Evolutionary conservation across 2,329 filamentous ascomycete genomes (phyloP), one percentile per base, ranked within the genome.

Genomic region (Fusarium sacchari): DNA sequence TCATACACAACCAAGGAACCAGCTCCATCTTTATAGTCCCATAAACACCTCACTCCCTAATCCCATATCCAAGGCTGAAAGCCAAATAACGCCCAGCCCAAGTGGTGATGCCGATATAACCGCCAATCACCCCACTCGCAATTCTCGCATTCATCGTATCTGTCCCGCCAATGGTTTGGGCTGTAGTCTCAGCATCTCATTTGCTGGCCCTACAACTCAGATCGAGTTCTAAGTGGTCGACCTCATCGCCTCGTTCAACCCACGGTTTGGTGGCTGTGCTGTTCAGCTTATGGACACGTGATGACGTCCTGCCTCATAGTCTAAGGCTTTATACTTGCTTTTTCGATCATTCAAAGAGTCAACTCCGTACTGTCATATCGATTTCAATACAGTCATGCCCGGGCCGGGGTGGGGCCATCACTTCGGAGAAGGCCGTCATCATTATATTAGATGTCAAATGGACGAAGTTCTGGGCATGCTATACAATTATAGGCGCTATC

Each of bases 121-220:
- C 53, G 49, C 40, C 32, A 30, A 28, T 44, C 53, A 65, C 52
- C 42, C 53, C 49, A 60, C 34, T 24, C 36, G 8, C 28, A 39
- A 32, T 60, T 74, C 61, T 75, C 73, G 70, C 64, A 76, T 75
- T 72, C 70, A 43, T 76, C 73, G 73, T 76, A 76, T 74, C 34
- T 56, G 57, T 49, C 37, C 36, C 24, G 17, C 20, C 26, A 10
- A 44, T 66, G 50, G 44, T 58, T 63, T 37, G n/a, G 43, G 30
- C 52, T 57, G n/a, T 30, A 36, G 17, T 53, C 36, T 15, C 22
- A 46, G 14, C 11, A 17, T 47, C 28, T 52, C 36, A 70, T 64
- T 44, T 40, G 69, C 59, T 59, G 47, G 36, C 26, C 37, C 26
- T 67, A 34, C 26, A 62, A 34, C 28, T 39, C 60, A 32, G 40